These are phyloP conservation scores for Cercospora zeina DNA, from an alignment of 2,329 filamentous ascomycete genomes.

Conservation along the genomic window DNA sequence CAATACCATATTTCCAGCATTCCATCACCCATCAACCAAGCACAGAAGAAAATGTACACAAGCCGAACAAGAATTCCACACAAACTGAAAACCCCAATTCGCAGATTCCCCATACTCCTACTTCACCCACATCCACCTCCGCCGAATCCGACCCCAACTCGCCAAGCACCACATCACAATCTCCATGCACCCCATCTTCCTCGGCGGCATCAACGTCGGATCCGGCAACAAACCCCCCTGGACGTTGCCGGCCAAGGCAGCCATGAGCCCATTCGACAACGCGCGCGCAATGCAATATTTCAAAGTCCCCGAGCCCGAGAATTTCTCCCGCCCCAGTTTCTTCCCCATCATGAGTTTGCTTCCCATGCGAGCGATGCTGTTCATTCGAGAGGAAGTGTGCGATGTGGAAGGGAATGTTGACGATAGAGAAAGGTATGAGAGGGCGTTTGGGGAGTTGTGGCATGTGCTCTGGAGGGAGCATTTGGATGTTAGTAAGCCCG, in stretches of 20 bases:
- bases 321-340: conserved; percentile 46
- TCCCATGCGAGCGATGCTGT: conserved; percentile 51
- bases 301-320: conserved; percentile 32
- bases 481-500: conserved; percentile 60
- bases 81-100: not conserved
- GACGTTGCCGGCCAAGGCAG: conserved; percentile 66
- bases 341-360: conserved; percentile 58
- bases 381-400: conserved; percentile 60
- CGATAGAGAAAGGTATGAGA: conserved; percentile 52
- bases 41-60: not conserved
- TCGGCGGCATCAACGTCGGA: conserved; percentile 52
- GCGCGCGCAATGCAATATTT: conserved; percentile 56
- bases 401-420: not conserved
- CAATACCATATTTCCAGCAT: no score
- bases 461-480: conserved; percentile 63
- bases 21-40: no score
- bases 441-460: conserved; percentile 58
- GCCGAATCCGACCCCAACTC: conserved; percentile 20
- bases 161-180: conserved; percentile 21
- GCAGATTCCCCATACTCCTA: conserved; percentile 21
- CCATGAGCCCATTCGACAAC: conserved; percentile 56
- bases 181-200: conserved; percentile 66
- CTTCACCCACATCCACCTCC: conserved; percentile 25
- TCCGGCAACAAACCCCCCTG: conserved; percentile 70
- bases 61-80: not conserved